These are phyloP conservation scores for Neonectria sp. DNA, from an alignment of 2,329 filamentous ascomycete genomes.

Conservation along the genomic window DNA sequence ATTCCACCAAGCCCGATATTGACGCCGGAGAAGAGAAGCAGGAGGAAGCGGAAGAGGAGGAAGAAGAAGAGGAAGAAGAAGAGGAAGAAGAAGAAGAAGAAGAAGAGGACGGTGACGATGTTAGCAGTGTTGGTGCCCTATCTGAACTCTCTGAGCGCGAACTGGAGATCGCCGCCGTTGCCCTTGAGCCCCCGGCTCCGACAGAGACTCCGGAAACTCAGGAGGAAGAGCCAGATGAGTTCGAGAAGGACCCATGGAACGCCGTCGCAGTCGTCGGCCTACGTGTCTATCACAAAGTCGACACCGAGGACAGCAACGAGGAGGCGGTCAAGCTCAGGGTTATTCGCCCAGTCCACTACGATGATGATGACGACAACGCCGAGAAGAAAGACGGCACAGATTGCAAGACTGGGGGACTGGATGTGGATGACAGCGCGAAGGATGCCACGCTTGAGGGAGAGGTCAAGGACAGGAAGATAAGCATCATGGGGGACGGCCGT, in stretches of 20 bases:
- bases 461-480: constrained; percentile 53
- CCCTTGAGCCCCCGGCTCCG: constrained; percentile 23
- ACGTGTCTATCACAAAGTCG: constrained; percentile 70
- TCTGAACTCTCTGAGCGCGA: constrained; percentile 59
- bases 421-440: constrained; percentile 63
- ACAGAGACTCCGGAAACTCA: constrained; percentile 27
- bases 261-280: constrained; percentile 74
- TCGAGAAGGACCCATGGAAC: constrained; percentile 73
- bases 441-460: constrained; percentile 59
- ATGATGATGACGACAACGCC: constrained; percentile 42
- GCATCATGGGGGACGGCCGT: constrained; percentile 51
- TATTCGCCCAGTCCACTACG: constrained; percentile 56
- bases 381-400: constrained; percentile 42
- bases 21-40: background rate
- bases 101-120: constrained; percentile 42
- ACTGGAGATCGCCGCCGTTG: constrained; percentile 52
- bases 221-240: constrained; percentile 67
- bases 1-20: constrained; percentile 1
- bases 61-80: background rate
- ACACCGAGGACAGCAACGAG: constrained; percentile 49
- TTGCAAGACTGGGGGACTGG: constrained; percentile 53
- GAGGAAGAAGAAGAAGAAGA: constrained; percentile 24
- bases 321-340: constrained; percentile 58
- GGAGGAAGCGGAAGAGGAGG: background rate
- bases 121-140: constrained; percentile 52